Evolutionary conservation across 2,329 filamentous ascomycete species (phyloP), one percentile per base, ranked within the genome.

Genomic region (Venturia aucupariae): DNA sequence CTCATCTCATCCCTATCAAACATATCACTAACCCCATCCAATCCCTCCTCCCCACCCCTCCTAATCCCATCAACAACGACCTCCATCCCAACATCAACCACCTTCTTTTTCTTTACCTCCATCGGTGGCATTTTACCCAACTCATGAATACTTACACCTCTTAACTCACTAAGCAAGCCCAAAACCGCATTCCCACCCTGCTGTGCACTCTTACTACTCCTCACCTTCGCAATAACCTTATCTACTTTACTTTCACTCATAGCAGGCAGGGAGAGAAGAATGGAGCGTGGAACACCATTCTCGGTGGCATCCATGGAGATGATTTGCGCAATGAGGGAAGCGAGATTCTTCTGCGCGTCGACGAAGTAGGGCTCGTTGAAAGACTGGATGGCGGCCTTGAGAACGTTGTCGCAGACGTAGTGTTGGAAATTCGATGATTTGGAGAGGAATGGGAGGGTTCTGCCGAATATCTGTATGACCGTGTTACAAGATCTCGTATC

Each of bases 311-410:
- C 64, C 41, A 89, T 84, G 10, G 88, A 83, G 70, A 96, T 81
- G 67, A 97, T 94, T 4, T 87, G 84, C 0, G 92, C 92, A 67
- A 99, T 96, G 44, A 97, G 81, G 27, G 87, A 84, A 0, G 92
- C 93, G 27, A 99, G 82, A 62, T 99, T 92, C 73, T 92, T 93
- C 71, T 99, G 94, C 67, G 95, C 85, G 69, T 99, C 94, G 41
- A 97, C 92, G 75, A 97, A 99, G 75, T 97, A 97, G 0, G 91
- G 88, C 69, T 99, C 94, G 76, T 97, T 90, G 61, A 99, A 85
- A 1, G 90, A 95, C 1, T 88, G 90, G 73, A 97, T 90, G 71
- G 90, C 93, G 0, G 92, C 91, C 77, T 92, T 90, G 61, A 99
- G 83, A 2, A 97, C 90, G 68, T 96, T 90, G 5, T 86, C 86